Evolutionary conservation across 768 basidiomycete species (phyloP).

Genomic region (Tricholoma sp.): DNA sequence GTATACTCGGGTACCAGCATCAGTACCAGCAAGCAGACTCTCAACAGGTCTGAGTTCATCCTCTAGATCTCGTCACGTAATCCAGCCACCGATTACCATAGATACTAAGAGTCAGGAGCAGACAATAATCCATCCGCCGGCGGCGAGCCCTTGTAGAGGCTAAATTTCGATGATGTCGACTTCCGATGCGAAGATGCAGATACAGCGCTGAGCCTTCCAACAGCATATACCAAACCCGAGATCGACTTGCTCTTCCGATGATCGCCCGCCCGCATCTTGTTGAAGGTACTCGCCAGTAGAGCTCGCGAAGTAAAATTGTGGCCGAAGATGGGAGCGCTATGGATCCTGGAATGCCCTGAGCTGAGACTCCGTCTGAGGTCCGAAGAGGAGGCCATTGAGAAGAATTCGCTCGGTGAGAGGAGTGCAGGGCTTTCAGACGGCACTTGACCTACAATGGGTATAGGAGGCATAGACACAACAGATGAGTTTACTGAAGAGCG

Average conservation of each 20-base stretch:
- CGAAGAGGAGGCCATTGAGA: slow-evolving; percentile 10
- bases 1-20: too few relatives aligned
- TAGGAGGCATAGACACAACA: background rate
- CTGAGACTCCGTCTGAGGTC: slow-evolving; percentile 7
- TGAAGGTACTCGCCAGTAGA: background rate
- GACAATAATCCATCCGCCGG: background rate
- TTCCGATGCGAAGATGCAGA: background rate
- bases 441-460: background rate
- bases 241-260: slow-evolving; percentile 21
- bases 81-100: background rate
- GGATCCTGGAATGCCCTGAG: slow-evolving; percentile 10
- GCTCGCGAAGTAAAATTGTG: background rate
- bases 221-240: slow-evolving; percentile 13
- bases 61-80: background rate
- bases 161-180: background rate
- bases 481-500: slow-evolving; percentile 7
- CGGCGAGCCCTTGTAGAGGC: background rate
- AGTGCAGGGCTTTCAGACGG: slow-evolving; percentile 2
- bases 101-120: background rate
- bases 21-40: too few relatives aligned
- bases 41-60: too few relatives aligned
- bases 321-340: slow-evolving; percentile 16
- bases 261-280: slow-evolving; percentile 11
- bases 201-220: background rate
- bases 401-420: slow-evolving; percentile 14